These are phyloP conservation scores for Butyriboletus appendiculatus DNA, from an alignment of 1,284 basidiomycete species.

Conservation along the genomic window DNA sequence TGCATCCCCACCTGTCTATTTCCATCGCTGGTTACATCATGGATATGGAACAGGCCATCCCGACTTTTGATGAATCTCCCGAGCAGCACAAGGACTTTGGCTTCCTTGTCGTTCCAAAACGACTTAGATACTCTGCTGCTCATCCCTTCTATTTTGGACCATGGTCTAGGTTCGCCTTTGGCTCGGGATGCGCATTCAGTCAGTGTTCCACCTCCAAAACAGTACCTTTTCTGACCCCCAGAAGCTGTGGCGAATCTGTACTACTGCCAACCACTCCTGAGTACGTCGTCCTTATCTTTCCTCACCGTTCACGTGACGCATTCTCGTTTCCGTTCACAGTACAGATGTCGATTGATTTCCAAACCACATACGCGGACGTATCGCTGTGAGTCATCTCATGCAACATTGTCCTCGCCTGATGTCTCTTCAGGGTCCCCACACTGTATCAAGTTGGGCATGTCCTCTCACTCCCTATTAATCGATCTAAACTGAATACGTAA, in stretches of 20 bases:
- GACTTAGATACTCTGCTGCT: slow-evolving; percentile 13
- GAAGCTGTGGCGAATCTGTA: slow-evolving; percentile 65
- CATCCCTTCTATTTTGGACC: slow-evolving; percentile 18
- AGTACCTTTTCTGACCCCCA: slow-evolving; percentile 4
- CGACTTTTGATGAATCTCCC: neutral
- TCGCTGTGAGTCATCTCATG: slow-evolving; percentile 42
- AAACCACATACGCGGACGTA: slow-evolving; percentile 55
- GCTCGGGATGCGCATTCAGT: slow-evolving; percentile 21
- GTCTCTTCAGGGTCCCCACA: slow-evolving; percentile 43
- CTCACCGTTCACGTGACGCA: neutral
- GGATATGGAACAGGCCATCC: slow-evolving; percentile 15
- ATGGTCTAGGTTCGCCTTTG: slow-evolving; percentile 18
- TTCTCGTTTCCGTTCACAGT: slow-evolving; percentile 36
- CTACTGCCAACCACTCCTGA: slow-evolving; percentile 71
- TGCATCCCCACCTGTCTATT: neutral
- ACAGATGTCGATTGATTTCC: slow-evolving; percentile 53
- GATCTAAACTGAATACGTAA: slow-evolving; percentile 1
- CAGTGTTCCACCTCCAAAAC: neutral
- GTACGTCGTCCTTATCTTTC: slow-evolving; percentile 30
- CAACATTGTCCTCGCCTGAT: neutral
- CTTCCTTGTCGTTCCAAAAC: slow-evolving; percentile 16
- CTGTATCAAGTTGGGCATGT: slow-evolving; percentile 48
- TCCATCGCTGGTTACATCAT: slow-evolving; percentile 12
- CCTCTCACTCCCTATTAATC: neutral
- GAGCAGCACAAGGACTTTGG: slow-evolving; percentile 20